Base-by-base conservation (phyloP, 345 rosid genomes). In the Populus simonii region DNA sequence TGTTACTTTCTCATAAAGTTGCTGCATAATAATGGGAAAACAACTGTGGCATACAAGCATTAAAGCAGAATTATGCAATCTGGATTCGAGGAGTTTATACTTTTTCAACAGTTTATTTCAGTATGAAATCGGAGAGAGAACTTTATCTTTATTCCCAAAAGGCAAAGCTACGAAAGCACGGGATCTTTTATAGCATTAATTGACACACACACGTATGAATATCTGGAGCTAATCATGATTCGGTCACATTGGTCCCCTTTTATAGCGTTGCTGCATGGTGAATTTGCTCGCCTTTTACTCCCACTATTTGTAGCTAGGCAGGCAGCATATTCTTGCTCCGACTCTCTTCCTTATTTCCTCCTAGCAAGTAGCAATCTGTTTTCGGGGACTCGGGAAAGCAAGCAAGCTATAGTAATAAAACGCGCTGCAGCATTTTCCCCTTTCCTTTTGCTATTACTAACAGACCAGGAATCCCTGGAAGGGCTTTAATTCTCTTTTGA, bases 101-200 rank as follows among this genome's bases (percentile, higher is more conserved):
- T 75, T 41, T 70, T 2, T 39, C 18, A 57, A 8, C 62, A n/a
- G 62, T 57, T 55, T 8, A 23, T 59, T 59, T 3, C 29, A 59
- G 29, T 9, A 59, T n/a, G 29, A 59, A 59, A 59, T 25, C 29
- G 20, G 59, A 23, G 65, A 47, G 51, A n/a, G 7, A 10, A 29
- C 71, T 66, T 20, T 11, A 65, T 8, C 78, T 49, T 73, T 73
- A 38, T 45, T 45, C 75, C 75, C 12, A 5, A 29, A 80, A 57
- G 36, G 71, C 13, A 0, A 4, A 41, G 76, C 53, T 11, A 59
- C 75, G 70, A 80, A 83, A 63, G 82, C 29, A 70, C 3, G 12
- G 65, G 35, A 66, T 77, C 77, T 67, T 74, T 76, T 25, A 57
- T 66, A 76, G 59, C 76, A 35, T 74, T 36, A 47, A 41, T 15